These are phyloP conservation scores for Trichocladium uniseriatum DNA, from an alignment of 495 filamentous ascomycete genomes.

Conservation along the genomic window DNA sequence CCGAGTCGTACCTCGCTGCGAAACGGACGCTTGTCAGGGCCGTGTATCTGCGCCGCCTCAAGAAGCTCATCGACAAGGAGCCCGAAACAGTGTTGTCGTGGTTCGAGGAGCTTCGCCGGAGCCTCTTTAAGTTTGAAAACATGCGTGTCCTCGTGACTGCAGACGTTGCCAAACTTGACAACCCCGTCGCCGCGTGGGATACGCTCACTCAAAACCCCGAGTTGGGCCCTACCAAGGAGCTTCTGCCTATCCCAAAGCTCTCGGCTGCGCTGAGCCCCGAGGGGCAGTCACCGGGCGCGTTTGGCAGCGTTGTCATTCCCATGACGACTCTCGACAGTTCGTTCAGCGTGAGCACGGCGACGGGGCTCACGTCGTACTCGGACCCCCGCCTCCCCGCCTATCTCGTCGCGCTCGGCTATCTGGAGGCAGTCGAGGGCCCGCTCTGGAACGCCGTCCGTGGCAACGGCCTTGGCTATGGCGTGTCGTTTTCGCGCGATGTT, in stretches of 20 bases:
- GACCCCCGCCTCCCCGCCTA: slow-evolving; percentile 74
- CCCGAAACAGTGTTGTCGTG: slow-evolving; percentile 61
- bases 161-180: slow-evolving; percentile 62
- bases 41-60: slow-evolving; percentile 76
- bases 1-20: slow-evolving; percentile 64
- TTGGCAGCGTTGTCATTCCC: slow-evolving; percentile 69
- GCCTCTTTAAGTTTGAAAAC: slow-evolving; percentile 72
- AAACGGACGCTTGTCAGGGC: slow-evolving; percentile 79
- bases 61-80: slow-evolving; percentile 60
- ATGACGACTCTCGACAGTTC: slow-evolving; percentile 93
- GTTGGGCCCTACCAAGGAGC: slow-evolving; percentile 36
- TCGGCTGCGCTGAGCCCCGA: slow-evolving; percentile 57
- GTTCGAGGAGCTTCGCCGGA: slow-evolving; percentile 65
- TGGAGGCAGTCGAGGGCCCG: slow-evolving; percentile 89
- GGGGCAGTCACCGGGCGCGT: slow-evolving; percentile 60
- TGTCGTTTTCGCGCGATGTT: slow-evolving; percentile 60
- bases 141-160: slow-evolving; percentile 76
- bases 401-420: slow-evolving; percentile 78
- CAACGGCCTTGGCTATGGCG: slow-evolving; percentile 84
- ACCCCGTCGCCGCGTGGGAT: slow-evolving; percentile 82
- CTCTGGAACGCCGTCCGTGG: slow-evolving; percentile 89
- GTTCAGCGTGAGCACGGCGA: slow-evolving; percentile 65
- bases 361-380: slow-evolving; percentile 62
- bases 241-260: slow-evolving; percentile 37
- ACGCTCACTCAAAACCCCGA: slow-evolving; percentile 37